These are phyloP conservation scores for Actinidia polygama DNA, from an alignment of 179 eudicot species.

Conservation along the genomic window DNA sequence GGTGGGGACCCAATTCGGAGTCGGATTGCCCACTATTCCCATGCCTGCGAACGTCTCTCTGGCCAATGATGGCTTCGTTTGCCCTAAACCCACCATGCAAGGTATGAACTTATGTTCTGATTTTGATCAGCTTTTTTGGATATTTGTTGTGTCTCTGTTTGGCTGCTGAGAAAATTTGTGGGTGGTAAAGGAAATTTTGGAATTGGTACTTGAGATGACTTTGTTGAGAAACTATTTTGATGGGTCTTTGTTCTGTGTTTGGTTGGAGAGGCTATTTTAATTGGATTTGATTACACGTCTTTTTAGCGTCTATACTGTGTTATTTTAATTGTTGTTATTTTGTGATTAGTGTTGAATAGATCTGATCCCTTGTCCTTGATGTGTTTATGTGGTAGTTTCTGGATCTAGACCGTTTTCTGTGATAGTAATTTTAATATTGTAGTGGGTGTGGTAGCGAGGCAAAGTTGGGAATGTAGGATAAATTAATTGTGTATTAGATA, in stretches of 20 bases:
- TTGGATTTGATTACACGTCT: not conserved
- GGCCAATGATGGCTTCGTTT: conserved; percentile 75
- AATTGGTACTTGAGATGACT: not conserved
- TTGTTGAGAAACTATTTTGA: not conserved
- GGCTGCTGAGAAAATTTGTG: conserved; percentile 4
- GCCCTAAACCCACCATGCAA: conserved; percentile 49
- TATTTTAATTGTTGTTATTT: not conserved
- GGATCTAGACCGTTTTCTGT: not conserved
- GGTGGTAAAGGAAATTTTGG: not conserved
- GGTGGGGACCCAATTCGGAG: conserved; percentile 83
- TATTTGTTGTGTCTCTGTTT: not conserved
- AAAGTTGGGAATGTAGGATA: not conserved
- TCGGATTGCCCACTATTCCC: conserved; percentile 49
- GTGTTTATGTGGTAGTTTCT: not conserved
- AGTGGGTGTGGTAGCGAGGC: conserved; percentile 15
- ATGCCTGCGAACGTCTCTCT: conserved; percentile 65
- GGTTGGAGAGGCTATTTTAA: not conserved
- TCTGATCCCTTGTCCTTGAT: conserved; percentile 17
- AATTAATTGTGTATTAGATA: not conserved
- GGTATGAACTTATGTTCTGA: conserved; percentile 41
- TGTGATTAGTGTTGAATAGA: not conserved
- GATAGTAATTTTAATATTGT: not conserved
- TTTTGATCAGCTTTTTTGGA: not conserved
- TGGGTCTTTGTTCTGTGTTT: not conserved
- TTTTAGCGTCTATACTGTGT: not conserved